Conservation (phyloP, 2,329 filamentous ascomycete genomes). For the Claviceps maximensis region DNA sequence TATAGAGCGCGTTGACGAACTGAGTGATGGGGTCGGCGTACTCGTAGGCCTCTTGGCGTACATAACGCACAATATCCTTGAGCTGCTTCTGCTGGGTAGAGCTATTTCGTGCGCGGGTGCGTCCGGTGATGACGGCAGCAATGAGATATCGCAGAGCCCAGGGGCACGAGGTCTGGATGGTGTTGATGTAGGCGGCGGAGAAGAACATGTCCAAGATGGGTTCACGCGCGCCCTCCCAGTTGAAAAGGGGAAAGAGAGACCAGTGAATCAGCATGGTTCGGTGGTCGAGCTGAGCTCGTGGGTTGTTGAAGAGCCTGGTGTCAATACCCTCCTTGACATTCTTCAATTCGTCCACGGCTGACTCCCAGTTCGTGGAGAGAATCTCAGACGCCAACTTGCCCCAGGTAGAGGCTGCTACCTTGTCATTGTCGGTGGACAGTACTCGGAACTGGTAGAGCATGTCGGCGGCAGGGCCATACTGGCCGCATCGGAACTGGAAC, state of each 20-base stretch:
- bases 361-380: constrained; percentile 88
- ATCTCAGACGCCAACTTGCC: constrained; percentile 96
- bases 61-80: constrained; percentile 91
- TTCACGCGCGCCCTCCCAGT: constrained; percentile 85
- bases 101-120: constrained; percentile 66
- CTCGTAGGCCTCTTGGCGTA: constrained; percentile 95
- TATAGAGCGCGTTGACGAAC: constrained; percentile 90
- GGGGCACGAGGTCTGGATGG: constrained; percentile 93
- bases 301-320: constrained; percentile 89
- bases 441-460: constrained; percentile 96
- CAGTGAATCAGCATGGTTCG: constrained; percentile 97
- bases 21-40: constrained; percentile 92
- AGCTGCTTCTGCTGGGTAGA: constrained; percentile 92
- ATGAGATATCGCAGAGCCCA: constrained; percentile 93
- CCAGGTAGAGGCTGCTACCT: constrained; percentile 91
- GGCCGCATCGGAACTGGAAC: constrained; percentile 95
- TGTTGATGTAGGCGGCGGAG: constrained; percentile 96
- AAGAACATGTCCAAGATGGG: constrained; percentile 92
- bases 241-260: constrained; percentile 98
- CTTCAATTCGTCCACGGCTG: constrained; percentile 76
- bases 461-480: constrained; percentile 81
- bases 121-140: constrained; percentile 89
- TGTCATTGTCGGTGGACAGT: constrained; percentile 95
- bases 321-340: constrained; percentile 91
- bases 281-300: constrained; percentile 87